Conservation (phyloP, 306 rosid species). For the Nissolia schottii region DNA sequence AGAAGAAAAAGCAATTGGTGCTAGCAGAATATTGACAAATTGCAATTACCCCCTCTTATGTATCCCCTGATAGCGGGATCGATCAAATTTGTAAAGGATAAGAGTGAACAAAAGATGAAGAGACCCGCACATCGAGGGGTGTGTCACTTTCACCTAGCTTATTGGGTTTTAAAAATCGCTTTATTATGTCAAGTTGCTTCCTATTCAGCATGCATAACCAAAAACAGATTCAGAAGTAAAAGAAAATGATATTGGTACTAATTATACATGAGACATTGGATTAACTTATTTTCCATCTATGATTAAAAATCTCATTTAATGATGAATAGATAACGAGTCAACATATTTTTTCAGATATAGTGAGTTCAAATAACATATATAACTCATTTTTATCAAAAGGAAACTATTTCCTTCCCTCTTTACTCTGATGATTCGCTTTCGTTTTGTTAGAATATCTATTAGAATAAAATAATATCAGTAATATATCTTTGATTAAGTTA, state of each 20-base stretch:
- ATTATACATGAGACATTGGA: too few species aligned
- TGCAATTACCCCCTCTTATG: neutral
- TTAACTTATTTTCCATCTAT: too few species aligned
- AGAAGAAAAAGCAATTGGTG: neutral
- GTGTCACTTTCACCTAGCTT: neutral
- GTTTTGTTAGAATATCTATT: too few species aligned
- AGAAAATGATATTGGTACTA: too few species aligned
- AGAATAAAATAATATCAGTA: too few species aligned
- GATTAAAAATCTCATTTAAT: too few species aligned
- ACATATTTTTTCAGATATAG: too few species aligned
- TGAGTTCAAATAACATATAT: too few species aligned
- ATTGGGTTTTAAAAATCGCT: neutral
- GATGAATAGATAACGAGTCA: too few species aligned
- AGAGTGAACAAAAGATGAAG: neutral
- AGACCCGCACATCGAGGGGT: neutral
- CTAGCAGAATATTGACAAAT: constrained; percentile 5
- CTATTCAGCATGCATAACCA: constrained; percentile 33
- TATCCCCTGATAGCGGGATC: neutral
- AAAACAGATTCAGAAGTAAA: neutral
- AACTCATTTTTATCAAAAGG: too few species aligned
- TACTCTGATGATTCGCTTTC: too few species aligned
- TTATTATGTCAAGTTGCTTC: constrained; percentile 16
- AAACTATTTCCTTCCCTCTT: neutral
- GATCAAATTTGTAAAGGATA: neutral
- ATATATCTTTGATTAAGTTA: too few species aligned